phyloP scores from a whole-genome alignment of 176 grass and related monocot species.

The Otatea glauca region DNA sequence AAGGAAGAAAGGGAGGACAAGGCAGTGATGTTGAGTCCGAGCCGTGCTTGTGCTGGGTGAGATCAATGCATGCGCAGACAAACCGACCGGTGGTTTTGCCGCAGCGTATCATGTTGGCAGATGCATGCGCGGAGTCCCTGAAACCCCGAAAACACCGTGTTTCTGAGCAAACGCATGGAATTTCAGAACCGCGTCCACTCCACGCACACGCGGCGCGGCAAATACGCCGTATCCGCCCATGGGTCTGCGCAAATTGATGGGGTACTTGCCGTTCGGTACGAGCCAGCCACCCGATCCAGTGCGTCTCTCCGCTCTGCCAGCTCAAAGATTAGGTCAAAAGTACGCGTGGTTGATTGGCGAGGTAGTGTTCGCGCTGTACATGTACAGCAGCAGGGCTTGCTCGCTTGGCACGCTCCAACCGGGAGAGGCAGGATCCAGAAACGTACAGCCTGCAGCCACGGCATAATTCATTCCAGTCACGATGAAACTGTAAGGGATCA shows the following conservation, averaged over 20 bases:
- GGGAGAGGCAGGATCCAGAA: not conserved
- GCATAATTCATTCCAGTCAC: not conserved
- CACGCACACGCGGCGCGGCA: not conserved
- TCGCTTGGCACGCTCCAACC: not conserved
- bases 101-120: not conserved
- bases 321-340: slow-evolving; percentile 1
- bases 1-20: not conserved
- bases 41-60: not conserved
- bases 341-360: not conserved
- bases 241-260: slow-evolving; percentile 23
- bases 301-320: not conserved
- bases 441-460: not conserved
- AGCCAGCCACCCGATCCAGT: not conserved
- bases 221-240: slow-evolving; percentile 8
- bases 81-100: not conserved
- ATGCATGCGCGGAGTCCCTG: not conserved
- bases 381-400: not conserved
- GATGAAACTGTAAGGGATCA: not conserved
- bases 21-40: not conserved
- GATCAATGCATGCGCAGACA: not conserved
- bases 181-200: not conserved
- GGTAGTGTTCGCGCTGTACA: not conserved
- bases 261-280: slow-evolving; percentile 41
- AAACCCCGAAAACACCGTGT: not conserved
- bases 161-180: not conserved